Percentiles rank a stretch among this genome's conserved stretches.
These are phyloP conservation scores for Cenococcum geophilum DNA, from an alignment of 495 filamentous ascomycete genomes.

Conservation along the genomic window DNA sequence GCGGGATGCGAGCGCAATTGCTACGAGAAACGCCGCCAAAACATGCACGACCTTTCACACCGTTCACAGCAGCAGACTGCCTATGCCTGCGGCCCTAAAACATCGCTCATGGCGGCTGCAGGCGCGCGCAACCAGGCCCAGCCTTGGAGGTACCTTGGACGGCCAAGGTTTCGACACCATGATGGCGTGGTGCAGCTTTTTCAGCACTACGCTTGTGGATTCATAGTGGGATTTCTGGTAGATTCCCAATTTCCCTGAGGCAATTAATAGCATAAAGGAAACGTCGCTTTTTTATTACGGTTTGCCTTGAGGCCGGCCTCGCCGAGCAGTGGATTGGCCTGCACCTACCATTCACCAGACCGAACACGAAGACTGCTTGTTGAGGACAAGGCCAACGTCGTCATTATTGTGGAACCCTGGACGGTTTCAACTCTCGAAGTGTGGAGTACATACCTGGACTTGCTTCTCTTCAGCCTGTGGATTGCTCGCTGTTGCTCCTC, in stretches of 20 bases:
- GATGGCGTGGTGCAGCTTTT: too few species aligned
- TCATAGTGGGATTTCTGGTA: not conserved
- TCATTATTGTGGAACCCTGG: not conserved
- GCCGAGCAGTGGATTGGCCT: not conserved
- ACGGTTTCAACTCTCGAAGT: not conserved
- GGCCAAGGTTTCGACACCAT: not conserved
- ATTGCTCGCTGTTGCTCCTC: not conserved
- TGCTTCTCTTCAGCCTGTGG: too few species aligned
- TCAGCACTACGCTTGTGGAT: not conserved
- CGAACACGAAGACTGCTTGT: not conserved
- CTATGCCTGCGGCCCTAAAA: not conserved
- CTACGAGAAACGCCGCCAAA: not conserved
- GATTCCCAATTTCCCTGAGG: not conserved
- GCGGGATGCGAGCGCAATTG: not conserved
- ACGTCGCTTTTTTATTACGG: not conserved
- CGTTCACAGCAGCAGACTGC: not conserved
- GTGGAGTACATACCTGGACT: too few species aligned
- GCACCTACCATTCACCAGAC: not conserved
- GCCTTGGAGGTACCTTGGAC: not conserved
- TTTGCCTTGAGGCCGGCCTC: not conserved
- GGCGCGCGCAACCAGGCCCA: not conserved
- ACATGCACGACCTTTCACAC: conserved; percentile 1
- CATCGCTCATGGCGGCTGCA: not conserved
- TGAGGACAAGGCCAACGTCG: not conserved
- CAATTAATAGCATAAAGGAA: not conserved